A percentile compares a stretch with the other conserved stretches of the same genome.
Conservation (phyloP, 2,329 filamentous ascomycete species). For the Botryotinia convoluta region DNA sequence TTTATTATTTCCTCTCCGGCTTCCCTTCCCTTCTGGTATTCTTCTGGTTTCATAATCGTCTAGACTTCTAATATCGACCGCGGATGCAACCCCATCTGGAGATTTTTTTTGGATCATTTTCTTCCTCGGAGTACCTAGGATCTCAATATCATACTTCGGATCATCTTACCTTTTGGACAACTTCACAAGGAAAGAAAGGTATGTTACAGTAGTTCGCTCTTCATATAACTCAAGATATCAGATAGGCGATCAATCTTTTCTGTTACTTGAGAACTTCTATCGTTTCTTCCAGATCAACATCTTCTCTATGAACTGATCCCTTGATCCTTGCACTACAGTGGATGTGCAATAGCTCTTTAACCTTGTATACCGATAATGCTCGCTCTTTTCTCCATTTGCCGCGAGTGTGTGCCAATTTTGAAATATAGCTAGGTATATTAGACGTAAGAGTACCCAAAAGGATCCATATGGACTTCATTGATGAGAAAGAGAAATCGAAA, state of each 20-base stretch:
- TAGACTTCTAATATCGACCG: background rate
- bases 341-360: background rate
- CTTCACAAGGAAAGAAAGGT: constrained; percentile 2
- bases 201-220: constrained; percentile 1
- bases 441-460: background rate
- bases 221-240: constrained; percentile 5
- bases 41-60: constrained; percentile 10
- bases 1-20: background rate
- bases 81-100: background rate
- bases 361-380: background rate
- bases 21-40: background rate
- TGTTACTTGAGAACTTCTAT: background rate
- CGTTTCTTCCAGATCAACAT: background rate
- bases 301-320: background rate
- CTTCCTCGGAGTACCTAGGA: background rate
- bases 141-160: constrained; percentile 1
- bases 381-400: background rate
- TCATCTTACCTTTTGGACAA: background rate
- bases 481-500: background rate
- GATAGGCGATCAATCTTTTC: constrained; percentile 5
- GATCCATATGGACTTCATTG: background rate
- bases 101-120: background rate
- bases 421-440: background rate
- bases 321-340: constrained; percentile 1
- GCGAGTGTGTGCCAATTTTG: constrained; percentile 6